Percentiles rank a stretch among this genome's conserved stretches.
These are phyloP conservation scores for Cytidiella melzeri DNA, from an alignment of 768 basidiomycete genomes.

Conservation along the genomic window DNA sequence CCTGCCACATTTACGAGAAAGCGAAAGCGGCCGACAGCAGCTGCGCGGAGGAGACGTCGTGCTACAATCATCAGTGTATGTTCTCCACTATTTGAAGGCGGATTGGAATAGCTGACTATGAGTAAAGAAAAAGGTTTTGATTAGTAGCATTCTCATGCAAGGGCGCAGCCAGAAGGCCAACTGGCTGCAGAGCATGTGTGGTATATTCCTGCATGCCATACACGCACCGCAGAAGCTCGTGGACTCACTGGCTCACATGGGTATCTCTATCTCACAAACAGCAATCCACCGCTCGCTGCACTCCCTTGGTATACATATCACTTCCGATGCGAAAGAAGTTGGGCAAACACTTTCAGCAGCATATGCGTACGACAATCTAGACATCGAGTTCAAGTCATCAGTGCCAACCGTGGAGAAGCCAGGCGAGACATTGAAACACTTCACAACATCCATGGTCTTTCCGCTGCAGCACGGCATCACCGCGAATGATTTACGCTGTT, in stretches of 20 bases:
- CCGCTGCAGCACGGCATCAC: constrained; percentile 18
- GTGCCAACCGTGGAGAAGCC: constrained; percentile 27
- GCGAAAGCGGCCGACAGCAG: too few species aligned
- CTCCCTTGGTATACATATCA: constrained; percentile 11
- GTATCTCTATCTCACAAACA: constrained; percentile 18
- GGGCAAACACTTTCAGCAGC: constrained; percentile 20
- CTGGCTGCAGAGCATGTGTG: constrained; percentile 16
- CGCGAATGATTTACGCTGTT: constrained; percentile 28
- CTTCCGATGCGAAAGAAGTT: constrained; percentile 12
- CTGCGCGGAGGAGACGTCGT: background rate
- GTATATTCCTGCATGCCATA: constrained; percentile 21
- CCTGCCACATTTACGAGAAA: too few species aligned
- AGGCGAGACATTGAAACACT: constrained; percentile 24
- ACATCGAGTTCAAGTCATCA: constrained; percentile 29
- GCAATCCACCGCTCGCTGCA: constrained; percentile 17
- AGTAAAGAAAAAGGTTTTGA: constrained; percentile 1
- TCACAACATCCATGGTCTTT: constrained; percentile 29
- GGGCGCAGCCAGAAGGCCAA: constrained; percentile 18
- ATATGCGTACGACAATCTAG: constrained; percentile 39
- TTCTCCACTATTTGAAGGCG: too few species aligned
- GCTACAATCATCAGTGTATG: background rate
- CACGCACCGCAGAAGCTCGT: constrained; percentile 22
- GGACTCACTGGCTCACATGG: constrained; percentile 16
- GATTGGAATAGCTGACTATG: background rate
- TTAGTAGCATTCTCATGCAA: constrained; percentile 10